Evolutionary conservation across 768 basidiomycete genomes (phyloP), one percentile per base, ranked within the genome.

Genomic region (Amylocystis lapponica): DNA sequence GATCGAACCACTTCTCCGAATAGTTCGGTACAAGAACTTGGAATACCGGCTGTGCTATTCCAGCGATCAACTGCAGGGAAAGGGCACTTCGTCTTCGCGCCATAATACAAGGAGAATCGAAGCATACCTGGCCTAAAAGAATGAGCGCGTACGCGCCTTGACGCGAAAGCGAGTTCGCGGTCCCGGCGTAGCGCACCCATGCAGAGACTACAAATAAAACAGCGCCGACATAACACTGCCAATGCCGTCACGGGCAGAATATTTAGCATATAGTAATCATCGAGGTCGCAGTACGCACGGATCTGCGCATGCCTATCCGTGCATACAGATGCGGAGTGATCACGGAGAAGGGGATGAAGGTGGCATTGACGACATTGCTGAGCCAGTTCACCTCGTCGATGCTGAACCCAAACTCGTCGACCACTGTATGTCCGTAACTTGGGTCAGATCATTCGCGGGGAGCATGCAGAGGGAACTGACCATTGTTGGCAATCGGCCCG

Each of bases 1-100:
- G 63, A 47, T 84, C 79, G 54, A 92, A 92, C 89, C 89, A 92
- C 25, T 65, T 76, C 57, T 92, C 85, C 0, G 88, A 89, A 61
- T 83, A 92, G 40, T 76, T 81, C 2, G 89, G 86, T 5, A 83
- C 84, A 8, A 90, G 64, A 20, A 91, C 75, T 62, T 87, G 86
- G 60, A 78, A 90, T 12, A 81, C 66, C 3, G 87, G 79, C 55
- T 87, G 83, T 2, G 84, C 68, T 35, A 86, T 60, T 1, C 76
- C 76, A 6, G 76, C 70, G 30, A 89, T 70, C 13, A 81, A 51
- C 86, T 88, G 44, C 22, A 12, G 17, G 11, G 2, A 19, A 12
- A n/a, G 21, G 29, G 36, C 10, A 37, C 37, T 27, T 36, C 22
- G 14, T n/a, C 13, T 41, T n/a, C 3, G 13, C 1, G 20, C 4